Percentiles rank a stretch among this genome's conserved stretches.
Evolutionary conservation across 1,139 yeast genomes (phyloP).

Genomic region (Yamadazyma blattariae): DNA sequence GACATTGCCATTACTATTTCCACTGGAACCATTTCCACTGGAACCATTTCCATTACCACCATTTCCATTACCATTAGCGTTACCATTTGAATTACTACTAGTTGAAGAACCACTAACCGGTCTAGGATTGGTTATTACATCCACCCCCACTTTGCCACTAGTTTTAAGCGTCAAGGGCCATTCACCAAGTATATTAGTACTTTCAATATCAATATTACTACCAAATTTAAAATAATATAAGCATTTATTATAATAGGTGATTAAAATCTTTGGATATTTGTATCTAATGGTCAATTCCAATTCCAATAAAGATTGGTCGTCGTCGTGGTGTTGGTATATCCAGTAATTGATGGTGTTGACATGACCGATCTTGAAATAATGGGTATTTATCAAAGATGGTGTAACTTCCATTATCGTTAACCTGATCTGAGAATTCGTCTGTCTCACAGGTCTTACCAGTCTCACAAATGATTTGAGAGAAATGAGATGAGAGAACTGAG

Average conservation of each 20-base stretch:
- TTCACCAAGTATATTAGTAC: background rate
- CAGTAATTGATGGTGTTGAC: slow-evolving; percentile 29
- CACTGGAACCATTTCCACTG: slow-evolving; percentile 11
- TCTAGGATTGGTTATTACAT: slow-evolving; percentile 14
- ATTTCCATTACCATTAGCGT: slow-evolving; percentile 2
- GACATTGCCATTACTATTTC: slow-evolving; percentile 2
- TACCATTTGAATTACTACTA: slow-evolving; percentile 8
- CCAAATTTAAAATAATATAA: slow-evolving; percentile 55
- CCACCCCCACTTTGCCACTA: slow-evolving; percentile 27
- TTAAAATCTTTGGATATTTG: slow-evolving; percentile 48
- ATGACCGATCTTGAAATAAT: slow-evolving; percentile 43
- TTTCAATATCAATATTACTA: slow-evolving; percentile 15
- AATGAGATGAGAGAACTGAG: no score
- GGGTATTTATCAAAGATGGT: slow-evolving; percentile 21
- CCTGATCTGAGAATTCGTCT: no score
- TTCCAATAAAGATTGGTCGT: slow-evolving; percentile 48
- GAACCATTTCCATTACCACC: slow-evolving; percentile 3
- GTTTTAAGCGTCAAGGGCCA: slow-evolving; percentile 27
- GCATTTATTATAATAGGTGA: slow-evolving; percentile 59
- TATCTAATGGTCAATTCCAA: slow-evolving; percentile 58
- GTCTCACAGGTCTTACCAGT: no score
- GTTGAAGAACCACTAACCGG: slow-evolving; percentile 17
- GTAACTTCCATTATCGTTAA: background rate
- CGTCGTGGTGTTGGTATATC: slow-evolving; percentile 15
- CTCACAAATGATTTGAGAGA: no score